A percentile compares a stretch with the other conserved stretches of the same genome.
phyloP scores from a whole-genome alignment of 2,329 filamentous ascomycete genomes.

The Cladosporium colombiae region DNA sequence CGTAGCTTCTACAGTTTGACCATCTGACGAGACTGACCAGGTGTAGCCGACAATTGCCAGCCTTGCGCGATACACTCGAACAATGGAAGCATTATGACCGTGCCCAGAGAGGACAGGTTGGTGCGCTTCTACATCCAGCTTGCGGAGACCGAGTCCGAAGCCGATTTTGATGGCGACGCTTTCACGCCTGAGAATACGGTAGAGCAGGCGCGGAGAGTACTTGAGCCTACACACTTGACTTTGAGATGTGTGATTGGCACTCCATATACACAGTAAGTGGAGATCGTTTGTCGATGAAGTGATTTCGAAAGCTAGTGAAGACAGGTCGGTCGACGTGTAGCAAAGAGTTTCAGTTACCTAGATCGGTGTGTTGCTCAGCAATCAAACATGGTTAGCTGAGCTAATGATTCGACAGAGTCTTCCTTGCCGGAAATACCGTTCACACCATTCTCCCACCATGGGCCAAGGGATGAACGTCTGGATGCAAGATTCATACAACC shows the following conservation, averaged over 20 bases:
- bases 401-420: background rate
- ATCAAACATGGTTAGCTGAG: background rate
- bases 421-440: background rate
- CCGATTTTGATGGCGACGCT: background rate
- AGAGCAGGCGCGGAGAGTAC: background rate
- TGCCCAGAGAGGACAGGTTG: background rate
- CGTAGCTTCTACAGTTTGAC: too few species aligned
- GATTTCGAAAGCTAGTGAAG: too few species aligned
- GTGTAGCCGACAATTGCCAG: conserved; percentile 57
- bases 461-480: conserved; percentile 51
- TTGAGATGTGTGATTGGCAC: background rate
- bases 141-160: background rate
- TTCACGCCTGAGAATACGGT: background rate
- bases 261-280: background rate
- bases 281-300: too few species aligned
- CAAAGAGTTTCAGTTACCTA: background rate
- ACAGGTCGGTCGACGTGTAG: background rate
- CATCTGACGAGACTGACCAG: background rate
- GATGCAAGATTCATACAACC: conserved; percentile 22
- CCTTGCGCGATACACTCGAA: background rate
- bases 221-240: background rate
- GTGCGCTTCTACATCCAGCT: background rate
- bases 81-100: background rate
- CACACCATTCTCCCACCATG: conserved; percentile 1
- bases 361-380: background rate